These are phyloP conservation scores for Ogataea ganodermae DNA, from an alignment of 805 yeast species.

Conservation along the genomic window DNA sequence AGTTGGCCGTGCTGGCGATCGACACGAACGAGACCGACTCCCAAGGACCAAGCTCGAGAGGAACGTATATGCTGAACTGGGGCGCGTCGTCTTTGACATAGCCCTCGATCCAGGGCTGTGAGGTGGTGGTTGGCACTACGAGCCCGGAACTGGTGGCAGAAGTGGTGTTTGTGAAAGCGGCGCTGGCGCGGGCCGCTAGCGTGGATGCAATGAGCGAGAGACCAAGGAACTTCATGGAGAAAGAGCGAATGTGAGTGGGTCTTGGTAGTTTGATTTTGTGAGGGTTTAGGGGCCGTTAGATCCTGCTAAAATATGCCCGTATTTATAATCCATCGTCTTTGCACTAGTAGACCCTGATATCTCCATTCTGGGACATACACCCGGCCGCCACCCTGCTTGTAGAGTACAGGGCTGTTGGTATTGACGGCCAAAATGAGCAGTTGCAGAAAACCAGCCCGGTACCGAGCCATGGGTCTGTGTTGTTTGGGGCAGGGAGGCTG, in stretches of 20 bases:
- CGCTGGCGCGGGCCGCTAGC: slow-evolving; percentile 3
- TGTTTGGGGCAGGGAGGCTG: background rate
- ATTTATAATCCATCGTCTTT: background rate
- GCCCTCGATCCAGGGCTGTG: slow-evolving; percentile 25
- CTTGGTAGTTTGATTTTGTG: background rate
- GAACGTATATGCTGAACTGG: slow-evolving; percentile 22
- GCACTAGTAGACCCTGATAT: background rate
- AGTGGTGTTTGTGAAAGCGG: slow-evolving; percentile 15
- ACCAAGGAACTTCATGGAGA: slow-evolving; percentile 5
- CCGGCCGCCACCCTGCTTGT: background rate
- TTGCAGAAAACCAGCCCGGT: background rate
- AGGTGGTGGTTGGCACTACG: slow-evolving; percentile 11
- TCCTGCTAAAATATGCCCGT: background rate
- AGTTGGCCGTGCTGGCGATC: slow-evolving; percentile 17
- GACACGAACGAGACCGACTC: slow-evolving; percentile 20
- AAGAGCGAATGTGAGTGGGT: background rate
- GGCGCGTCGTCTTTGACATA: slow-evolving; percentile 21
- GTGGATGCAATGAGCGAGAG: slow-evolving; percentile 4
- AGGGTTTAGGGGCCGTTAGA: background rate
- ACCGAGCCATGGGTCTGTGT: background rate
- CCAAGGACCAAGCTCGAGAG: slow-evolving; percentile 25
- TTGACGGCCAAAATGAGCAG: background rate
- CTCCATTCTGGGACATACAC: background rate
- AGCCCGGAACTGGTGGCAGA: slow-evolving; percentile 9
- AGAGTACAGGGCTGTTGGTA: background rate